Base-by-base conservation (phyloP, 164 flowering plant genomes). In the Vitis amurensis region DNA sequence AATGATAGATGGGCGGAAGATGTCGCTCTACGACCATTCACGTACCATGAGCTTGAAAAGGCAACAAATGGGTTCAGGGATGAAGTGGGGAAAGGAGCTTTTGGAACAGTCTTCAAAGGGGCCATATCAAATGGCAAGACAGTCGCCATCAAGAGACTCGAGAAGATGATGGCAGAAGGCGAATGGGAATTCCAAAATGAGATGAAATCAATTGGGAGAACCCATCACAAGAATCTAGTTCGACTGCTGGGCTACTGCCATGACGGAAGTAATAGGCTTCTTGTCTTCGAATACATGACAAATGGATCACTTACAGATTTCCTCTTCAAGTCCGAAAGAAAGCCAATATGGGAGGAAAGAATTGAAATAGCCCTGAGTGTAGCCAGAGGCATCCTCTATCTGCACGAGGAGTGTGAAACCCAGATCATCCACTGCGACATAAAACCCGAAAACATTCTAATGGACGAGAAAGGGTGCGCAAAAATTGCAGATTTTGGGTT, bases 371-470 rank as follows among this genome's bases (percentile, higher is more conserved):
- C 57, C 1, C 55, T 59, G 56, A 50, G 49, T 23, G 50, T 59
- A 48, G 71, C 71, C 57, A 23, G 71, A 59, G 71, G 71, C 9
- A 47, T 68, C 27, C 59, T 59, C 8, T 72, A 72, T 51, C 44
- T 72, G 6, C 74, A 72, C 15, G 74, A 72, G 13, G 74, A 72
- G 10, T 72, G 74, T 30, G 74, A 58, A 44, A 66, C 65, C 0
- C 74, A 72, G 69, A 72, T 51, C 55, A 67, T 67, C 49, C 76
- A 73, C n/a, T 73, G 67, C 31, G 76, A 73, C 63, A 61, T 73
- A 64, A 67, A 73, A 23, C 75, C 76, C 30, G 68, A 63, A 50
- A 73, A 73, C 58, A 73, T 73, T 2, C 68, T 73, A 17, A 68
- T 73, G 64, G 72, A 67, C 16, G 71, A 67, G 29, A 27, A 67